These are phyloP conservation scores for Tagetes patula DNA, from an alignment of 129 eudicot species.

Conservation along the genomic window DNA sequence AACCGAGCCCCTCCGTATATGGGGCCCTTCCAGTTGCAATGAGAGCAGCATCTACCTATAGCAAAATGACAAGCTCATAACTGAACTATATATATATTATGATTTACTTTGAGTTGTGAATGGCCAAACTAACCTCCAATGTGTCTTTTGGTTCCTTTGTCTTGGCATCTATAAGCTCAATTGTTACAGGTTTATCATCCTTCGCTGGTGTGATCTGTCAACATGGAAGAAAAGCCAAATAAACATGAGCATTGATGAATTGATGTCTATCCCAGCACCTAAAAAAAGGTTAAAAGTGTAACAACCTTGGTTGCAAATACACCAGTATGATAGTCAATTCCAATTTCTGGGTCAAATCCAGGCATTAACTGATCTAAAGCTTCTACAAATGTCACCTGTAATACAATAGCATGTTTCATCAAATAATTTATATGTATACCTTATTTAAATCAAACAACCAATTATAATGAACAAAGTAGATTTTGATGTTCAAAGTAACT, in stretches of 20 bases:
- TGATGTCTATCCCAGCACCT: background rate
- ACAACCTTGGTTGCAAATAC: conserved; percentile 98
- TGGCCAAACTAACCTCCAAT: conserved; percentile 62
- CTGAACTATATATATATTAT: conserved; percentile 9
- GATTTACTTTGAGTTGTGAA: conserved; percentile 10
- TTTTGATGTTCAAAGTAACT: background rate
- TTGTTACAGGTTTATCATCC: conserved; percentile 89
- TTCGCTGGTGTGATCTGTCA: conserved; percentile 94
- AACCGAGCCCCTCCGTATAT: conserved; percentile 83
- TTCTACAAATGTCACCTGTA: conserved; percentile 92
- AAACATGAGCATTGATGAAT: conserved; percentile 2
- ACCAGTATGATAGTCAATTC: conserved; percentile 94
- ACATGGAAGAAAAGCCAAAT: conserved; percentile 13
- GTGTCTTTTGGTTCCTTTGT: conserved; percentile 89
- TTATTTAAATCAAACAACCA: background rate
- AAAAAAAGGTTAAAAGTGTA: conserved; percentile 2
- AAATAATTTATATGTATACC: background rate
- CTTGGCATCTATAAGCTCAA: conserved; percentile 95
- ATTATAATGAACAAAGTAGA: background rate
- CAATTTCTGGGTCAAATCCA: conserved; percentile 98
- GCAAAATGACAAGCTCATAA: conserved; percentile 15
- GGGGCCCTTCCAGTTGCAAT: conserved; percentile 99
- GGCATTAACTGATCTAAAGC: conserved; percentile 99
- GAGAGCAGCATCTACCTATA: conserved; percentile 95
- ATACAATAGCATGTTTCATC: conserved; percentile 18